Base-by-base conservation (phyloP, 768 basidiomycete species). In the Boletus rubroflammeus region DNA sequence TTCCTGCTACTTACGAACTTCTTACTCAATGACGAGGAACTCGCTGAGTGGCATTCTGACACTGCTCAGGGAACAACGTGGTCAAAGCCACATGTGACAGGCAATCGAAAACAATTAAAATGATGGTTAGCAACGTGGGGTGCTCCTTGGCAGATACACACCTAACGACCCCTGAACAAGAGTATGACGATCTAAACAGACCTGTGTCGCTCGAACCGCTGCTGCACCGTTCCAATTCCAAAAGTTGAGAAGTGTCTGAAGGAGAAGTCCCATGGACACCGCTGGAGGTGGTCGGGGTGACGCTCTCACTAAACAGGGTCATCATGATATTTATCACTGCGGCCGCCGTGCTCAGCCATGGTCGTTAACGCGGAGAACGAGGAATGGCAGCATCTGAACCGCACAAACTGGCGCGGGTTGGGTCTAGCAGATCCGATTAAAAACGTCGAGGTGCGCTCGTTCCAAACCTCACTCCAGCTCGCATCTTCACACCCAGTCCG, bases 391-490 rank as follows among this genome's bases (percentile, higher is more conserved):
- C 75, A 82, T 52, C 61, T 79, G 44, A 78, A 76, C 59, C 74
- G 67, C 42, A 72, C 78, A n/a, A 77, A 79, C 42, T 91, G 87
- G 87, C 80, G 83, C 58, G 90, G 91, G 10, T 68, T 93, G 50
- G 84, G 84, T 25, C 75, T 96, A n/a, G 84, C 87, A 13, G 94
- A 95, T 73, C 89, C 92, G 0, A 85, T 98, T 52, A 96, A 96
- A 75, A 83, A 75, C 39, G 85, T 98, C 17, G 88, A 97, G 82
- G 95, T 93, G 66, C 62, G 84, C 71, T n/a, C 23, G 31, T 29
- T 52, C 40, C 32, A 28, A 47, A 9, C 41, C 25, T 15, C 26
- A 32, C 32, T 9, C 57, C 19, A 51, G 25, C 9, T 5, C 31
- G 6, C 25, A 34, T 48, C 51, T 56, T 59, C 32, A 53, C 50